phyloP scores from a whole-genome alignment of 805 yeast genomes.

The Saccharomyces eubayanus region DNA sequence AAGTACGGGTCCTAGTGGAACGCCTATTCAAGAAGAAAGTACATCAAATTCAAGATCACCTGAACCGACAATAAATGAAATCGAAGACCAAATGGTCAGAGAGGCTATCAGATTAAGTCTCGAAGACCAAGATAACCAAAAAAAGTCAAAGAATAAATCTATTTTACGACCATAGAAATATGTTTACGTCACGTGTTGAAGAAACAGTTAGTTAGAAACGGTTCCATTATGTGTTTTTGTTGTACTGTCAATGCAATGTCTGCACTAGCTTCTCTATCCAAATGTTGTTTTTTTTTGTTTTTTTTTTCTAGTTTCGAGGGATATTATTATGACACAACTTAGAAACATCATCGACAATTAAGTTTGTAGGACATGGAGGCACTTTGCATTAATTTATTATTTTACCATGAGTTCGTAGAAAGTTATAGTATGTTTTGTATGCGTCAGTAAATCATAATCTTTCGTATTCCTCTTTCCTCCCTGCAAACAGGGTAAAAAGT shows the following conservation, averaged over 20 bases:
- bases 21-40: slow-evolving; percentile 13
- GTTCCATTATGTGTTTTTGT: neutral
- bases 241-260: neutral
- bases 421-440: neutral
- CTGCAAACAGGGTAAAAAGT: neutral
- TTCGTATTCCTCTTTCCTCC: neutral
- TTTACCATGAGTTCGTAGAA: neutral
- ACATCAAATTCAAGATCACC: slow-evolving; percentile 7
- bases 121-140: slow-evolving; percentile 35
- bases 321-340: neutral
- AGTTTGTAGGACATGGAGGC: no score
- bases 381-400: neutral
- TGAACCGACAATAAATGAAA: slow-evolving; percentile 26
- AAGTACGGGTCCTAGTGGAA: slow-evolving; percentile 7
- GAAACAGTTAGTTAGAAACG: neutral
- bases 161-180: neutral
- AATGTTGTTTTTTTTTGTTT: neutral
- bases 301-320: neutral
- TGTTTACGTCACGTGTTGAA: neutral
- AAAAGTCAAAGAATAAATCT: slow-evolving; percentile 1
- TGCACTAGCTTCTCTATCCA: neutral
- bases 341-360: neutral
- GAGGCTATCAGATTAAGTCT: slow-evolving; percentile 73
- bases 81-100: slow-evolving; percentile 73
- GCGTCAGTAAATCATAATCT: neutral